Percentiles rank a stretch among this genome's conserved stretches.
phyloP scores from a whole-genome alignment of 2,329 filamentous ascomycete genomes.

The Penicillium brevicompactum region DNA sequence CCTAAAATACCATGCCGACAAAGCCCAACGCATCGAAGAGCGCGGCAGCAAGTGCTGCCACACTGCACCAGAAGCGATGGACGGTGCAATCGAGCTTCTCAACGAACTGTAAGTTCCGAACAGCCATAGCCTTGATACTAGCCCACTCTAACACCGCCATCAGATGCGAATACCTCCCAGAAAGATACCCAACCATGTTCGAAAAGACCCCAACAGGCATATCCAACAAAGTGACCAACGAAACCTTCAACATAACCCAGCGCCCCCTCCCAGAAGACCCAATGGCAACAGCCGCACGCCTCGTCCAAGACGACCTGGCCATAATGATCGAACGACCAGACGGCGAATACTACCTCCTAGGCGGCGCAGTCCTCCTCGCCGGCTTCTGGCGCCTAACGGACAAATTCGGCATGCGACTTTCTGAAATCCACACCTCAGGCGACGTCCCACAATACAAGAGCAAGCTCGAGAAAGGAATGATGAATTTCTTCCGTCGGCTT shows the following conservation, averaged over 20 bases:
- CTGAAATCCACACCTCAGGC: conserved; percentile 77
- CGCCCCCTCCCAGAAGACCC: conserved; percentile 73
- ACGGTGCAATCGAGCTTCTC: conserved; percentile 73
- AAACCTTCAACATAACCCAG: conserved; percentile 68
- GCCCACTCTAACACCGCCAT: conserved; percentile 3
- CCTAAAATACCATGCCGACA: conserved; percentile 70
- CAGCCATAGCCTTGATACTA: not conserved
- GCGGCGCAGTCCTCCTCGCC: conserved; percentile 72
- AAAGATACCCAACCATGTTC: conserved; percentile 74
- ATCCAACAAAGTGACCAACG: conserved; percentile 70
- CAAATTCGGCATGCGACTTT: conserved; percentile 77
- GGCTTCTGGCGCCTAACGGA: conserved; percentile 84
- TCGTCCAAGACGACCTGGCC: conserved; percentile 80
- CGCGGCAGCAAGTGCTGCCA: conserved; percentile 67
- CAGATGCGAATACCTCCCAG: conserved; percentile 65
- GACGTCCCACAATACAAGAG: conserved; percentile 72
- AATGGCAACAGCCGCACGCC: conserved; percentile 71
- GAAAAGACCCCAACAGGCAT: conserved; percentile 64
- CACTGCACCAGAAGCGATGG: conserved; percentile 70
- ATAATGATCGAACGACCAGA: conserved; percentile 78
- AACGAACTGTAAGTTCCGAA: conserved; percentile 61
- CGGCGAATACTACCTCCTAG: conserved; percentile 78
- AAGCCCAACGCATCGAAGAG: conserved; percentile 67
- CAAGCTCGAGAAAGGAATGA: conserved; percentile 77
- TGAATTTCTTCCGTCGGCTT: conserved; percentile 75